Conservation (phyloP, 345 rosid genomes). For the Citrus reticulata region DNA sequence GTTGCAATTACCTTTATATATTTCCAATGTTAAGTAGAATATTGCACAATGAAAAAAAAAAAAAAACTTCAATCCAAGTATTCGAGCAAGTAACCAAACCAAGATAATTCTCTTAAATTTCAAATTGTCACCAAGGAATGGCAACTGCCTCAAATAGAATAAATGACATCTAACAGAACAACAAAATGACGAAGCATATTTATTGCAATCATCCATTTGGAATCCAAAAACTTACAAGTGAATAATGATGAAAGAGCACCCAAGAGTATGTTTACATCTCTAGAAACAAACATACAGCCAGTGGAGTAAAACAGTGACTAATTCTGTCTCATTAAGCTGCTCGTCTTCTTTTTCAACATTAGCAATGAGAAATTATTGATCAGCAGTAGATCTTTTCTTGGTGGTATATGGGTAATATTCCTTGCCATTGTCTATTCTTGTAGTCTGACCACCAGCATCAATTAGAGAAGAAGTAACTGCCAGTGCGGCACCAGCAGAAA, state of each 20-base stretch:
- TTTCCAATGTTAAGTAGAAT: not conserved
- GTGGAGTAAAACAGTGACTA: slow-evolving; percentile 6
- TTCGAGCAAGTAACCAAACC: not conserved
- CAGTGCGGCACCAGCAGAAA: slow-evolving; percentile 83
- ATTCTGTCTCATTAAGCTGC: slow-evolving; percentile 3
- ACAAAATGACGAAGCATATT: slow-evolving; percentile 16
- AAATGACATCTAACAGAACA: not conserved
- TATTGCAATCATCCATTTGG: slow-evolving; percentile 20
- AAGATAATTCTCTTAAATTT: not conserved
- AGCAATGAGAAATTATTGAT: slow-evolving; percentile 30
- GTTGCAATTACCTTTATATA: not conserved
- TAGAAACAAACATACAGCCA: slow-evolving; percentile 24
- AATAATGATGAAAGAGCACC: slow-evolving; percentile 16
- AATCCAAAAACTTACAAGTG: slow-evolving; percentile 5
- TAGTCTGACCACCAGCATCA: slow-evolving; percentile 92
- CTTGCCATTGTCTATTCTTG: slow-evolving; percentile 81
- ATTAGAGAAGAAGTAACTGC: slow-evolving; percentile 80
- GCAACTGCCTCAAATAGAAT: not conserved
- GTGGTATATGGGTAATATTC: slow-evolving; percentile 92
- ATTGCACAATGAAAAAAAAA: not conserved
- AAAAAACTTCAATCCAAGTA: not conserved
- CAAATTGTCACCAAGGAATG: not conserved
- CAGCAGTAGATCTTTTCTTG: slow-evolving; percentile 65
- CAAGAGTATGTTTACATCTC: slow-evolving; percentile 39
- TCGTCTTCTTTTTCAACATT: slow-evolving; percentile 9